Percentiles rank a stretch among this genome's conserved stretches.
These are phyloP conservation scores for Pyrenula aspistea DNA, from an alignment of 495 filamentous ascomycete species.

Conservation along the genomic window DNA sequence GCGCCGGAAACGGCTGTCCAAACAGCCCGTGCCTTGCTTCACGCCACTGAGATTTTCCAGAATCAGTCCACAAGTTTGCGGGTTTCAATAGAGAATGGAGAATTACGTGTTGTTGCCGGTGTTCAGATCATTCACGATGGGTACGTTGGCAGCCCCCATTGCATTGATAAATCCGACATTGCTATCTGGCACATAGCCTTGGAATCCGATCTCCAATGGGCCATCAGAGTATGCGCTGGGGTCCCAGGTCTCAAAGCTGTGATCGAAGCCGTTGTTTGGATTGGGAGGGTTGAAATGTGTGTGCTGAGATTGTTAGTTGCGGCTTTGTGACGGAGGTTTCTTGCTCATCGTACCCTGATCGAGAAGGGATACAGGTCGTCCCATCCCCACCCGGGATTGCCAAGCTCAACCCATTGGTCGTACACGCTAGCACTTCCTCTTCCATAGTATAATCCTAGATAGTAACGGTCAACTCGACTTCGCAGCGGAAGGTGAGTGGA, in stretches of 20 bases:
- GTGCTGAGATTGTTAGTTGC: neutral
- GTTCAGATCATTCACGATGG: neutral
- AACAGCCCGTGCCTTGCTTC: neutral
- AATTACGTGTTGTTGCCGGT: neutral
- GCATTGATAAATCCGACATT: neutral
- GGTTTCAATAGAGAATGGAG: neutral
- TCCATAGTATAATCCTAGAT: neutral
- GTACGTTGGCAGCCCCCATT: neutral
- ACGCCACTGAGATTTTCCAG: neutral
- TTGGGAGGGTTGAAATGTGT: neutral
- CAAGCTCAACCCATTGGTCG: conserved; percentile 25
- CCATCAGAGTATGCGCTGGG: neutral
- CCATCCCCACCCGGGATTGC: conserved; percentile 29
- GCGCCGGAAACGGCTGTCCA: neutral
- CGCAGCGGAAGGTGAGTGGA: neutral
- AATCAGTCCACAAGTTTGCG: neutral
- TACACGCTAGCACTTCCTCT: conserved; percentile 12
- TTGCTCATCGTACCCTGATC: conserved; percentile 14
- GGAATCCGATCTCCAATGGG: neutral
- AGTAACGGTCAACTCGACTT: neutral
- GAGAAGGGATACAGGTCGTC: conserved; percentile 23
- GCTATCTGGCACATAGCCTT: neutral
- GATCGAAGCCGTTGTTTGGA: neutral
- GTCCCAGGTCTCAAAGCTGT: neutral
- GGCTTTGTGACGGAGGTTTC: neutral